These are phyloP conservation scores for Hippophae rhamnoides DNA, from an alignment of 306 rosid species.

Conservation along the genomic window DNA sequence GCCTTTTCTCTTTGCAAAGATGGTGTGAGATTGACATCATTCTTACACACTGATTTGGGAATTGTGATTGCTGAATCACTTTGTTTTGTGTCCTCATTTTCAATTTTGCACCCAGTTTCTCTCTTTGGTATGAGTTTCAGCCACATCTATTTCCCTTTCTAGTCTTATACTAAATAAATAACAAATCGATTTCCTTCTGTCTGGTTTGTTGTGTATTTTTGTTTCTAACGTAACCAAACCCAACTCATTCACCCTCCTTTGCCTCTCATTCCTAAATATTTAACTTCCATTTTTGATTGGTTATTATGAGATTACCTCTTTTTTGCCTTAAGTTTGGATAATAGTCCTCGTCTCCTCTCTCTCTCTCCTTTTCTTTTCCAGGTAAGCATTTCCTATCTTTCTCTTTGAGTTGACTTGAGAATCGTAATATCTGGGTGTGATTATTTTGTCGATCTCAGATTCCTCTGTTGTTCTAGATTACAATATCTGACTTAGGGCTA, in stretches of 20 bases:
- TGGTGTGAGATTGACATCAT: too few relatives aligned
- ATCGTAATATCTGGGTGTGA: background rate
- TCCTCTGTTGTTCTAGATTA: constrained; percentile 9
- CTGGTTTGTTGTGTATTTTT: constrained; percentile 11
- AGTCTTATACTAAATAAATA: background rate
- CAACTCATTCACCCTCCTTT: constrained; percentile 14
- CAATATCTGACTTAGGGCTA: constrained; percentile 6
- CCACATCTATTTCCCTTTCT: constrained; percentile 20
- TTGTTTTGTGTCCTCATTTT: constrained; percentile 6
- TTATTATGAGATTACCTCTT: constrained; percentile 14
- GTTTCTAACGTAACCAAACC: constrained; percentile 20
- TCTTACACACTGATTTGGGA: too few relatives aligned
- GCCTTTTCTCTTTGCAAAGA: too few relatives aligned
- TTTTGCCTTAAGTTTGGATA: background rate
- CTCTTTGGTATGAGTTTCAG: constrained; percentile 10
- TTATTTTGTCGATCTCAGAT: background rate
- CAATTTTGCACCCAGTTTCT: constrained; percentile 4
- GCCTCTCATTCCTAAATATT: constrained; percentile 26
- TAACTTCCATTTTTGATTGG: constrained; percentile 7
- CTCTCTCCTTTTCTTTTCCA: constrained; percentile 2
- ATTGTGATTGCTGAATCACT: background rate
- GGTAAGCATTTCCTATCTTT: constrained; percentile 1
- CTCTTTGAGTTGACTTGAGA: background rate
- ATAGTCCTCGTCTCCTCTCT: background rate
- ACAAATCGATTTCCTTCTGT: background rate